Evolutionary conservation across 169 alveolate genomes (phyloP), one percentile per base, ranked within the genome.

Genomic region (Plasmodium falciparum): DNA sequence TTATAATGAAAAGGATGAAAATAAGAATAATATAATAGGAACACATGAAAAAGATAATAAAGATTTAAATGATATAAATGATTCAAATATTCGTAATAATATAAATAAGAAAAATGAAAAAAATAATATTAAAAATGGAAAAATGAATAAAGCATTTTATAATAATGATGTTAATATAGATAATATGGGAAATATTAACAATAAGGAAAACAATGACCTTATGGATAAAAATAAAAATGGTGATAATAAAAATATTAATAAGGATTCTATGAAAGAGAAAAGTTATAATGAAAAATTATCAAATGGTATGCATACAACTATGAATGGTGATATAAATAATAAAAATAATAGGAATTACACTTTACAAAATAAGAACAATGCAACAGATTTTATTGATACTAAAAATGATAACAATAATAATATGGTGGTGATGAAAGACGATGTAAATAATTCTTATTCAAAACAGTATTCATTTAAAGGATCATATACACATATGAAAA

Each of bases 401-500:
- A 76, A 65, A 11, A 65, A 24, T n/a, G 70, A 76, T 17, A 4
- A 12, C 73, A 74, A 7, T 22, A 74, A 76, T 26, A 74, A 74
- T 24, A 74, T 45, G 61, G 12, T 63, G 24, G 15, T 22, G 11
- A 33, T 20, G 52, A 62, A 50, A 20, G 17, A 39, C 26, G 66
- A 59, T 6, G n/a, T 29, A 52, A 62, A 13, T 22, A 39, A 45
- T 65, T 24, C 45, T 13, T 63, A 8, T n/a, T 6, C 89, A 43
- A 76, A 63, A 22, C 74, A 76, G 7, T 39, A 76, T 17, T 1
- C 26, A 26, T 29, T 63, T 45, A 76, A 76, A 29, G 88, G 74
- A 17, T 5, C 88, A 9, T 59, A 43, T 74, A 59, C 88, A 33
- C 58, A 74, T 74, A 58, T 74, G 49, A 74, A 59, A n/a, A n/a